phyloP scores from a whole-genome alignment of 2,329 filamentous ascomycete genomes.

The Pyrenophora tritici-repentis region DNA sequence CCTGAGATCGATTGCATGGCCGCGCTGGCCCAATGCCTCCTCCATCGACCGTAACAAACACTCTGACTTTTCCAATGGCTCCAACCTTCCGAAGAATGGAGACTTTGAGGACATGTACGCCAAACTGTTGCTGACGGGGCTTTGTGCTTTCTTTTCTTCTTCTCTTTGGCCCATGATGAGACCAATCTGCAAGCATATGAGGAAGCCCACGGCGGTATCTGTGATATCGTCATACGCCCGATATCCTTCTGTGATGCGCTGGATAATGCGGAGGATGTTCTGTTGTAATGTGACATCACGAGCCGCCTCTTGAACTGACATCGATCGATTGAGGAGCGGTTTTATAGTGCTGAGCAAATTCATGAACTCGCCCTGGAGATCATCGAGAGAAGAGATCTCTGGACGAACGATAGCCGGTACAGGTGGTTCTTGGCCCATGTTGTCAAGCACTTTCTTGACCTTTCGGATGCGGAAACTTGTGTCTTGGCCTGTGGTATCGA shows the following conservation, averaged over 20 bases:
- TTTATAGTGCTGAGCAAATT: conserved; percentile 63
- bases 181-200: conserved; percentile 78
- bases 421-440: conserved; percentile 69
- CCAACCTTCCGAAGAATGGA: conserved; percentile 39
- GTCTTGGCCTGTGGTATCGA: conserved; percentile 68
- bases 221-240: conserved; percentile 85
- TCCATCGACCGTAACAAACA: conserved; percentile 24
- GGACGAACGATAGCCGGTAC: conserved; percentile 75
- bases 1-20: conserved; percentile 37
- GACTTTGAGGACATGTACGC: conserved; percentile 35
- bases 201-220: conserved; percentile 74
- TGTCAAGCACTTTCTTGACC: conserved; percentile 64
- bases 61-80: conserved; percentile 20
- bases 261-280: conserved; percentile 70
- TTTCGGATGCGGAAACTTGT: conserved; percentile 69
- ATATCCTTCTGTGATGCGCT: conserved; percentile 71
- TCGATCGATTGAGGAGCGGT: conserved; percentile 31
- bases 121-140: conserved; percentile 23
- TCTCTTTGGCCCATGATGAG: conserved; percentile 59
- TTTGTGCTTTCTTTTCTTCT: conserved; percentile 20
- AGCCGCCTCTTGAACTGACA: conserved; percentile 32
- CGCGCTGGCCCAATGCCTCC: conserved; percentile 22
- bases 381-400: conserved; percentile 65
- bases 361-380: conserved; percentile 81
- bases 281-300: conserved; percentile 50